Conservation (phyloP, 1,284 basidiomycete species). For the Peniophora sp. region DNA sequence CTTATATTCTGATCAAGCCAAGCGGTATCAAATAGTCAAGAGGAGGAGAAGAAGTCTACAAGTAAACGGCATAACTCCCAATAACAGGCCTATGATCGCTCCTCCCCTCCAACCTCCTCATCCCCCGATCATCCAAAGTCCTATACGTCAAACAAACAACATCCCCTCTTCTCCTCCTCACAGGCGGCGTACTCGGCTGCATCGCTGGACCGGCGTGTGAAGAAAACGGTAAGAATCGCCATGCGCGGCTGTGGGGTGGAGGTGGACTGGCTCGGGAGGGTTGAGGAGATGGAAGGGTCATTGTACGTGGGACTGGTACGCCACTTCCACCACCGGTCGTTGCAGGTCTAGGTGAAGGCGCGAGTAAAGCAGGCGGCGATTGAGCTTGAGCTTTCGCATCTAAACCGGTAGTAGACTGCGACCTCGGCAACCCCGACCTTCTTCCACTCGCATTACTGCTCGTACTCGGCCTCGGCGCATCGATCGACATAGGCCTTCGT, state of each 20-base stretch:
- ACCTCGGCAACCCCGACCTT: background rate
- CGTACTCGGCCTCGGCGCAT: background rate
- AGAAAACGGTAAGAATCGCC: constrained; percentile 54
- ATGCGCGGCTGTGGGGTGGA: constrained; percentile 28
- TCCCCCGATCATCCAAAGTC: constrained; percentile 69
- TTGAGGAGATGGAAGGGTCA: background rate
- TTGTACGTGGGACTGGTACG: background rate
- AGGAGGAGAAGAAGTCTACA: constrained; percentile 23
- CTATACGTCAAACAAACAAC: constrained; percentile 63
- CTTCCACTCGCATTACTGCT: background rate
- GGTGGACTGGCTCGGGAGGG: constrained; percentile 3
- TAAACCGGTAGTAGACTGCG: background rate
- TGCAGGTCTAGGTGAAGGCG: background rate
- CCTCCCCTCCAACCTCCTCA: constrained; percentile 69
- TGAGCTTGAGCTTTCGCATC: background rate
- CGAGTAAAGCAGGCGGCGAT: background rate
- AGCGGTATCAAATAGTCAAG: background rate
- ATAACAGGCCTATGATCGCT: constrained; percentile 78
- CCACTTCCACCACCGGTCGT: too few species aligned
- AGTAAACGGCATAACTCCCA: constrained; percentile 60
- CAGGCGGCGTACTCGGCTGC: constrained; percentile 12
- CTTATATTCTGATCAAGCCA: too few species aligned
- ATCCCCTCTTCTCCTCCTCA: constrained; percentile 42
- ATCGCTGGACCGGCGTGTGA: constrained; percentile 16
- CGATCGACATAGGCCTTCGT: constrained; percentile 3